A percentile compares a stretch with the other conserved stretches of the same genome.
Evolutionary conservation across 345 rosid species (phyloP).

Genomic region (Rhizophora mangle): DNA sequence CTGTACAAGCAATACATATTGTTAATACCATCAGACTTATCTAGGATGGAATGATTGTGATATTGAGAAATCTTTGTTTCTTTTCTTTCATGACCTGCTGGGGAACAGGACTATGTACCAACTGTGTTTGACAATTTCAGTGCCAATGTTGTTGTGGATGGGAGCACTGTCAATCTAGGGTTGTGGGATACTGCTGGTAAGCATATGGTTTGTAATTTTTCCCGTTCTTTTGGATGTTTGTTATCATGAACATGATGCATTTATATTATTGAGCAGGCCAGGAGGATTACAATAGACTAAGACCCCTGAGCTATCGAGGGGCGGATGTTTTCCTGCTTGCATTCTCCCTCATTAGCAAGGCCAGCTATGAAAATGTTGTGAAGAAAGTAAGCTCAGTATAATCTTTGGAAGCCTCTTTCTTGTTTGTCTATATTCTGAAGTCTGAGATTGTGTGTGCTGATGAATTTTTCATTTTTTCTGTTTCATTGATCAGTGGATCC

Average conservation of each 20-base stretch:
- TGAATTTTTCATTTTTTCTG: conserved; percentile 18
- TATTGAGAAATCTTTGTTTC: not conserved
- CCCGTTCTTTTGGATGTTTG: not conserved
- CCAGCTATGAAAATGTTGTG: conserved; percentile 86
- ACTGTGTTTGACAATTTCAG: conserved; percentile 86
- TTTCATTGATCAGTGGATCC: conserved; percentile 68
- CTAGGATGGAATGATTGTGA: not conserved
- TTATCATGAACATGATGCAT: conserved; percentile 11
- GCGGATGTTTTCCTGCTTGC: conserved; percentile 90
- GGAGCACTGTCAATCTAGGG: conserved; percentile 70
- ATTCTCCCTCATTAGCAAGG: conserved; percentile 89
- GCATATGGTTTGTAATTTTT: conserved; percentile 8
- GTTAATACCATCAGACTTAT: not conserved
- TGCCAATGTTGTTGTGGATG: conserved; percentile 80
- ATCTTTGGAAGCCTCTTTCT: not conserved
- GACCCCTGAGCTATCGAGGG: conserved; percentile 92
- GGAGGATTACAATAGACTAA: conserved; percentile 85
- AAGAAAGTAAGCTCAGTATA: conserved; percentile 49
- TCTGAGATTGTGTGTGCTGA: conserved; percentile 18
- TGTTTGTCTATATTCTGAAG: conserved; percentile 4
- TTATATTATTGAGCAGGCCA: conserved; percentile 54
- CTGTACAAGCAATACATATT: not conserved
- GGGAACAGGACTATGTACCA: conserved; percentile 72
- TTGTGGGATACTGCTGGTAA: conserved; percentile 87
- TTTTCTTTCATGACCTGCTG: not conserved